These are phyloP conservation scores for Hygrocybe coccinea DNA, from an alignment of 768 basidiomycete genomes.

Conservation along the genomic window DNA sequence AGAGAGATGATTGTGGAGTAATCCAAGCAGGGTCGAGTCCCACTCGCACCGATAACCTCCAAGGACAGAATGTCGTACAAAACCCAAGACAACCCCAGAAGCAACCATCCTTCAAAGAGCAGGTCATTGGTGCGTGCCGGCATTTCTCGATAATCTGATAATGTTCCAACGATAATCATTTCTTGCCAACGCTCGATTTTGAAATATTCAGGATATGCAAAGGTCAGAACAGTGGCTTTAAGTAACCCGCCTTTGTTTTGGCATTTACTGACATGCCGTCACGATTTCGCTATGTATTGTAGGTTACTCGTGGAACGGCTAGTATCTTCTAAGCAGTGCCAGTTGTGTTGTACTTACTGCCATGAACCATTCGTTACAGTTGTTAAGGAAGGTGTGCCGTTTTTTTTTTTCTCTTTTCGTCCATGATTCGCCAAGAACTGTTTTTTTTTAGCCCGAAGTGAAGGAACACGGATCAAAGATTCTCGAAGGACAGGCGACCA, in stretches of 20 bases:
- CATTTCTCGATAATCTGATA: neutral
- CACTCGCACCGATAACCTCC: neutral
- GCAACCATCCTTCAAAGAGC: slow-evolving; percentile 54
- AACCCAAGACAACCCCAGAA: slow-evolving; percentile 3
- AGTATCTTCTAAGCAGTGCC: slow-evolving; percentile 10
- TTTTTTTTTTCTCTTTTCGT: neutral
- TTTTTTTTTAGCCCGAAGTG: slow-evolving; percentile 28
- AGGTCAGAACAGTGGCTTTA: slow-evolving; percentile 23
- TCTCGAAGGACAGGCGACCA: slow-evolving; percentile 43
- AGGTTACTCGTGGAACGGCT: slow-evolving; percentile 45
- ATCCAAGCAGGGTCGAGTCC: too few relatives aligned
- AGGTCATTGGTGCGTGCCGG: slow-evolving; percentile 46
- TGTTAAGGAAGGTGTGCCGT: slow-evolving; percentile 29
- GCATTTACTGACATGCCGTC: too few relatives aligned
- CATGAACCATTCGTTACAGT: slow-evolving; percentile 18
- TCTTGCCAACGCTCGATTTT: neutral
- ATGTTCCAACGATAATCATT: slow-evolving; percentile 7
- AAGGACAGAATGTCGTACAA: neutral
- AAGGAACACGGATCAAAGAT: slow-evolving; percentile 54
- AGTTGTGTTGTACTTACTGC: neutral
- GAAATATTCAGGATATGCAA: slow-evolving; percentile 27
- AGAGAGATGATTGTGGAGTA: too few relatives aligned
- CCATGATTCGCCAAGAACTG: neutral
- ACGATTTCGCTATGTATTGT: too few relatives aligned
- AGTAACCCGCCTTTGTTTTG: too few relatives aligned